Percentiles rank a stretch among this genome's conserved stretches.
These are phyloP conservation scores for Tulasnella sp. DNA, from an alignment of 768 basidiomycete genomes.

Conservation along the genomic window DNA sequence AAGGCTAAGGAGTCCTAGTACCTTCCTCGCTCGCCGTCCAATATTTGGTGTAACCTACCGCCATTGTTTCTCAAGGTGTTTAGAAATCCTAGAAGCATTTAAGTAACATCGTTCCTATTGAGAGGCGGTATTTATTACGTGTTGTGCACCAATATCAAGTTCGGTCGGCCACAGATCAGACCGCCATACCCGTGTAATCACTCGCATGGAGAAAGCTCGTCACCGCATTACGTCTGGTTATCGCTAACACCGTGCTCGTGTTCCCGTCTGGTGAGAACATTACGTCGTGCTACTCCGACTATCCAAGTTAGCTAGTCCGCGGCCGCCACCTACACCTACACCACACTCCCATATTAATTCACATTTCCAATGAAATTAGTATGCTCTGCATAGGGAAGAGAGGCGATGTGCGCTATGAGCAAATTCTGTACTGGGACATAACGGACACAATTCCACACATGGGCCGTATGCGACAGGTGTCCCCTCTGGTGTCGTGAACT, in stretches of 20 bases:
- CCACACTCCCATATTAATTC: constrained; percentile 29
- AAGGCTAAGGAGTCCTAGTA: not conserved
- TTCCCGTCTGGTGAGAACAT: constrained; percentile 74
- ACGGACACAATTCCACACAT: constrained; percentile 33
- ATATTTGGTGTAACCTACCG: too few species aligned
- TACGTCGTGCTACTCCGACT: constrained; percentile 56
- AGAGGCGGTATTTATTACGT: too few species aligned
- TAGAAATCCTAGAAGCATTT: too few species aligned
- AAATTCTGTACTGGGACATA: not conserved
- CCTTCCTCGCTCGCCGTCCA: too few species aligned
- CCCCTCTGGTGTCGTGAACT: constrained; percentile 57
- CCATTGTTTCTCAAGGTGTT: too few species aligned
- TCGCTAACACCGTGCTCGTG: not conserved
- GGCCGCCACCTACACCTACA: not conserved
- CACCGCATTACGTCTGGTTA: not conserved
- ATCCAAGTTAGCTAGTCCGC: not conserved
- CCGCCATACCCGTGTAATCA: not conserved
- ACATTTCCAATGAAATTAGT: constrained; percentile 72
- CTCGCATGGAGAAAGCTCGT: not conserved
- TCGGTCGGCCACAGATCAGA: not conserved
- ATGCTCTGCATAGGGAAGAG: constrained; percentile 43
- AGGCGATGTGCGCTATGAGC: not conserved
- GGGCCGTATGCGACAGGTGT: constrained; percentile 69
- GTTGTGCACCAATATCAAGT: too few species aligned
- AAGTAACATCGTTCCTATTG: too few species aligned